Evolutionary conservation across 208 protist genomes (phyloP).

Genomic region (Trypanosoma scelopori): DNA sequence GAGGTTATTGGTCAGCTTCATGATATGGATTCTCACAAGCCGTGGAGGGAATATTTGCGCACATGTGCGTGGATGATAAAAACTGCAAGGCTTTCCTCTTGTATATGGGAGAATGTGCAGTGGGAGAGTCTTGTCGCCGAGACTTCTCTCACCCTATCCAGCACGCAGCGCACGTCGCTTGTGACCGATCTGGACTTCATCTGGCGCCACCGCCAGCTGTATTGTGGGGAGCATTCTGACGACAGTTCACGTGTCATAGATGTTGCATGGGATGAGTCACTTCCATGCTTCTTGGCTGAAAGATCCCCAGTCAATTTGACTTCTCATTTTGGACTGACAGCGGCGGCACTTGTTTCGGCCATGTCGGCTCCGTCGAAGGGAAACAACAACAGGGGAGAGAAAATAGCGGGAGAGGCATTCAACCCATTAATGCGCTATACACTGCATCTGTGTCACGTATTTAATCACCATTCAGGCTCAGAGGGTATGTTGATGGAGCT

Average conservation of each 20-base stretch:
- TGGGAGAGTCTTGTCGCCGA: constrained; percentile 17
- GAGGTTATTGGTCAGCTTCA: constrained; percentile 16
- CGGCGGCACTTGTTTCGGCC: background rate
- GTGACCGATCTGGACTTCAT: constrained; percentile 14
- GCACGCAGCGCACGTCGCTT: background rate
- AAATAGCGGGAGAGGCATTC: background rate
- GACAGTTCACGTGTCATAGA: background rate
- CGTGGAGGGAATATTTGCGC: background rate
- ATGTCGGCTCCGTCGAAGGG: background rate
- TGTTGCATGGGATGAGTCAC: background rate
- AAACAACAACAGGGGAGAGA: constrained; percentile 2
- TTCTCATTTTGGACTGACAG: background rate
- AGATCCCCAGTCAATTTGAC: constrained; percentile 12
- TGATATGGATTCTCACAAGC: background rate
- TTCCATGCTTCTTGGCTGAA: constrained; percentile 23
- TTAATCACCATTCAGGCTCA: background rate
- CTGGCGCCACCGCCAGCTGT: constrained; percentile 4
- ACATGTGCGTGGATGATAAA: constrained; percentile 16
- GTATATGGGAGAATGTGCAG: constrained; percentile 8
- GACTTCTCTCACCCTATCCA: background rate
- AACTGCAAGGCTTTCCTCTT: constrained; percentile 2
- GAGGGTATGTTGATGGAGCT: constrained; percentile 2
- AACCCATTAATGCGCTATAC: background rate
- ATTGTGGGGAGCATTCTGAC: background rate
- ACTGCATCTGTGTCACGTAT: constrained; percentile 21